Conservation (phyloP, 768 basidiomycete genomes). For the Lactarius quietus region DNA sequence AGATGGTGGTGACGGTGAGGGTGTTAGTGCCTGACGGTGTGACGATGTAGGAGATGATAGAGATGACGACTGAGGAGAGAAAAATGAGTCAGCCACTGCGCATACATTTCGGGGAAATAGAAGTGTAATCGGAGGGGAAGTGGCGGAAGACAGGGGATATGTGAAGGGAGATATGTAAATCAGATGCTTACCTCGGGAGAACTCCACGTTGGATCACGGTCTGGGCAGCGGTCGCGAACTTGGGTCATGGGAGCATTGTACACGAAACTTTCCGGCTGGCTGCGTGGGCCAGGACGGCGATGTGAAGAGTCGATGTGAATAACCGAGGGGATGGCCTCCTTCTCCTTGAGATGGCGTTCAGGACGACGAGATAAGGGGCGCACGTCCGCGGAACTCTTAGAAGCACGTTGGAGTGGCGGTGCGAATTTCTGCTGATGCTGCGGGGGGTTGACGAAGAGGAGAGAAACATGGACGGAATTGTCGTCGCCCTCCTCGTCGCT, state of each 20-base stretch:
- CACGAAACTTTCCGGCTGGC: slow-evolving; percentile 52
- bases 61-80: slow-evolving; percentile 18
- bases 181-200: slow-evolving; percentile 20
- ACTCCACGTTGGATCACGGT: slow-evolving; percentile 26
- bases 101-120: background rate
- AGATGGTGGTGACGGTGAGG: slow-evolving; percentile 25
- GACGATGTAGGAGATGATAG: slow-evolving; percentile 19
- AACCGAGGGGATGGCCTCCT: slow-evolving; percentile 7
- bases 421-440: slow-evolving; percentile 18
- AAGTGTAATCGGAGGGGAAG: background rate
- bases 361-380: slow-evolving; percentile 18
- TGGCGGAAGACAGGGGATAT: background rate
- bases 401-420: slow-evolving; percentile 11
- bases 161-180: background rate
- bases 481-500: slow-evolving; percentile 33
- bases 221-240: slow-evolving; percentile 19
- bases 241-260: slow-evolving; percentile 30
- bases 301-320: slow-evolving; percentile 39
- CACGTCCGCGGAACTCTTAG: slow-evolving; percentile 27
- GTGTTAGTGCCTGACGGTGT: slow-evolving; percentile 20
- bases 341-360: slow-evolving; percentile 29
- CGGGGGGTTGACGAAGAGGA: slow-evolving; percentile 25
- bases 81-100: background rate
- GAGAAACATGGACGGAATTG: slow-evolving; percentile 32
- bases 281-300: slow-evolving; percentile 48